Base-by-base conservation (phyloP, 495 filamentous ascomycete genomes). In the Neurospora sp. region DNA sequence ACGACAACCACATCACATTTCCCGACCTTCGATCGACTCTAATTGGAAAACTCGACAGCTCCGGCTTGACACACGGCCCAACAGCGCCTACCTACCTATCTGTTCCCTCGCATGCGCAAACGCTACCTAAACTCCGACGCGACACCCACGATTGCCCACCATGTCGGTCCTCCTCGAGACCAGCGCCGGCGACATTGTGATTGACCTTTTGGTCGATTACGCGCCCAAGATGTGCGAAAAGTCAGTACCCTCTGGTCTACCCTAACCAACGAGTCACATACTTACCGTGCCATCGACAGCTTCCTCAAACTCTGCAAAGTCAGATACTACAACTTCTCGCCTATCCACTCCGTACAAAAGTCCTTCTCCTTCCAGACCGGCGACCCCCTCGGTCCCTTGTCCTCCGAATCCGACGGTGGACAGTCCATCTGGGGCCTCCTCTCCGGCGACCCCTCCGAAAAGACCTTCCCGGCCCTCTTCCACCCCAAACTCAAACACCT, bases 281-380 rank as follows among this genome's bases (percentile, higher is more conserved):
- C 88, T 91, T 86, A 91, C 71, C 7, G 81, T 84, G 77, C 66
- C 75, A 72, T 73, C 70, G 80, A 48, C 85, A 97, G 94, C 87
- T 97, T 98, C 83, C 85, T 98, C 35, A 98, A 98, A 89, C 92
- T 98, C 77, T 98, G 94, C 88, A 97, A 97, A 80, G 84, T 93
- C 82, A 98, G 97, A 85, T 98, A 97, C 83, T 98, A 97, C 88
- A 98, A 98, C 85, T 98, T 94, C 80, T 90, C 94, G 39, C 94
- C 94, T 42, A 83, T 97, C 71, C 90, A 96, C 83, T 91, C 89
- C 75, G 88, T 98, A 69, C 94, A 97, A 79, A 93, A 92, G 76
- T 89, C 92, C 80, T 97, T 97, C 83, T 94, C 94, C 71, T 97
- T 97, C 82, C 94, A 98, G 78, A 96, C 94, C 71, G 94, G 94